Evolutionary conservation across 164 flowering plant genomes (phyloP), one percentile per base, ranked within the genome.

Genomic region (Vitis riparia): DNA sequence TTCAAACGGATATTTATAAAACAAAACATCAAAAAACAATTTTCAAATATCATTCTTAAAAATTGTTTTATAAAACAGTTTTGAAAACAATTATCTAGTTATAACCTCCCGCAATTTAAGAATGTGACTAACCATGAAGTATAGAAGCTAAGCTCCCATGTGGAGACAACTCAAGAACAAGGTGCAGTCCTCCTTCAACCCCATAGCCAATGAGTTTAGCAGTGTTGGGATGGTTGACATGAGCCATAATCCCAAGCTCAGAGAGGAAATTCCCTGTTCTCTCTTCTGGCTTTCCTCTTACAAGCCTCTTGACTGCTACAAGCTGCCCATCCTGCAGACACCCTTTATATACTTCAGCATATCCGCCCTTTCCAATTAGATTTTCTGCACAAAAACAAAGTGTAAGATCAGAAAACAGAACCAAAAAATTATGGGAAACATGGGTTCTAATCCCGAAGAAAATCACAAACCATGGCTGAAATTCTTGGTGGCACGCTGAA

Each of bases 181-280:
- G 75, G 72, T 83, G 81, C 85, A 87, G 74, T 60, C 91, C 91
- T 56, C 91, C 89, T 71, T 89, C 89, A 56, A 86, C 80, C 17
- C 94, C 86, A 76, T 89, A 89, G 2, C 94, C 94, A 19, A 88
- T 77, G 50, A 89, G 67, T 72, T 80, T 85, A 11, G 88, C 85
- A 23, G 79, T 84, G 59, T 88, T 88, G 1, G 89, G 91, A 81
- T 89, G 92, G 65, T 83, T 75, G 2, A 88, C 84, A 76, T 89
- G 91, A 4, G 81, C 92, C 86, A 89, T 86, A 7, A 86, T 86
- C 30, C 94, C 94, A 19, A 89, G 81, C 75, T 89, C 94, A 1
- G 84, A 66, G 32, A 89, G 60, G 61, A 89, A 88, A 50, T 85
- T 86, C 9, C 76, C 84, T 3, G 75, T 74, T n/a, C 72, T 81